These are phyloP conservation scores for Nakaseomyces nivariensis DNA, from an alignment of 1,139 yeast species.

Conservation along the genomic window DNA sequence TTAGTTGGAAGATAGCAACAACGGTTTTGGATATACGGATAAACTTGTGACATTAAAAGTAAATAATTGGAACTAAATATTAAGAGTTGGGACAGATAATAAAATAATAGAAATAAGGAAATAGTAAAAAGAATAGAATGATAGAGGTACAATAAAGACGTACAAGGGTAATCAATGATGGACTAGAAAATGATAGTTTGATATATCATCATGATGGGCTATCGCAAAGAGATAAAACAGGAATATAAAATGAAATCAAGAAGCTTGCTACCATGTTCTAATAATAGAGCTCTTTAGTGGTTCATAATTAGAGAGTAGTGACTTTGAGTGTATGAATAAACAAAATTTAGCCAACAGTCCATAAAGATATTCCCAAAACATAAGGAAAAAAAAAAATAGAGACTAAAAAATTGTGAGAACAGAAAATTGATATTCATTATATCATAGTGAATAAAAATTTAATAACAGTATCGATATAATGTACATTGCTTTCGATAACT, in stretches of 20 bases:
- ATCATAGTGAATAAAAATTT: too few relatives aligned
- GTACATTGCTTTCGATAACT: too few relatives aligned
- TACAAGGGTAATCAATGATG: too few relatives aligned
- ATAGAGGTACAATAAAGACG: background rate
- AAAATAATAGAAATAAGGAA: background rate
- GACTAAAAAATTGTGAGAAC: too few relatives aligned
- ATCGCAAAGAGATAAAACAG: background rate
- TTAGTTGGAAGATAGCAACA: background rate
- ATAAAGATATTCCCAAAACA: too few relatives aligned
- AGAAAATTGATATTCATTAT: too few relatives aligned
- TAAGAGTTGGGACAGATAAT: background rate
- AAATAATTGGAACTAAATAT: slow-evolving; percentile 1
- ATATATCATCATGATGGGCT: background rate
- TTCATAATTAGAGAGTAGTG: too few relatives aligned
- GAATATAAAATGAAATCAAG: background rate
- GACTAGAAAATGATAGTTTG: background rate
- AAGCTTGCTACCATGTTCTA: background rate
- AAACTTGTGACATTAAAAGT: slow-evolving; percentile 1
- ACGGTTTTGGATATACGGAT: background rate
- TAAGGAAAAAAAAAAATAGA: too few relatives aligned
- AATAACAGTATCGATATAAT: too few relatives aligned
- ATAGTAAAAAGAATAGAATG: background rate
- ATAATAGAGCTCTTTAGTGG: too few relatives aligned
- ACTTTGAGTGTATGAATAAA: too few relatives aligned
- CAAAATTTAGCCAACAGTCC: too few relatives aligned